Evolutionary conservation across 2,329 filamentous ascomycete species (phyloP).

Genomic region (Alternaria postmessia): DNA sequence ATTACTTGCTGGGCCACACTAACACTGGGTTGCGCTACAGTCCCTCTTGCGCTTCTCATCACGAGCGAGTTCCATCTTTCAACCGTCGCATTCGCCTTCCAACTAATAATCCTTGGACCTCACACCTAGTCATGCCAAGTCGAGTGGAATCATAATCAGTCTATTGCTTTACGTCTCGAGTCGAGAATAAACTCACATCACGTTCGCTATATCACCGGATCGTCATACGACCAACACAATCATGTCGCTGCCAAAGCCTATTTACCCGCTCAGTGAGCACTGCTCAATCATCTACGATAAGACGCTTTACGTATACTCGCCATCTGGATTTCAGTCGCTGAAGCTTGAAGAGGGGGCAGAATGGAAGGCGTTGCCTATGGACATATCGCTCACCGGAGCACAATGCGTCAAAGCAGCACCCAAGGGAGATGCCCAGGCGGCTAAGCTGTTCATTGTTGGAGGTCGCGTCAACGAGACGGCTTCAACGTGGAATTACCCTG

Average conservation of each 20-base stretch:
- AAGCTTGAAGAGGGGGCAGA: conserved; percentile 71
- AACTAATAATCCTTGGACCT: conserved; percentile 6
- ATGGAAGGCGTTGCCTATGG: conserved; percentile 73
- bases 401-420: conserved; percentile 77
- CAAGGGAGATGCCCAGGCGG: conserved; percentile 62
- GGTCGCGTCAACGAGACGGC: conserved; percentile 59
- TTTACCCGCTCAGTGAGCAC: conserved; percentile 73
- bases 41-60: conserved; percentile 11
- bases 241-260: conserved; percentile 78
- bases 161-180: conserved; percentile 27
- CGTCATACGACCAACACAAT: conserved; percentile 23
- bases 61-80: conserved; percentile 1
- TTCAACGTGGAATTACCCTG: conserved; percentile 66
- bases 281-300: conserved; percentile 84
- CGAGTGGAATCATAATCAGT: conserved; percentile 30
- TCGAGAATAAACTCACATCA: conserved; percentile 26
- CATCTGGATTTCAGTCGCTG: conserved; percentile 77
- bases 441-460: conserved; percentile 82
- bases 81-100: conserved; percentile 6
- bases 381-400: conserved; percentile 75
- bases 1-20: conserved; percentile 26
- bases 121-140: conserved; percentile 42
- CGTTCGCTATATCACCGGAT: conserved; percentile 26
- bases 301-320: conserved; percentile 84
- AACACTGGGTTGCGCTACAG: conserved; percentile 25